Evolutionary conservation across 202 grass and related monocot species (phyloP).

Genomic region (Sporobolus alterniflorus): DNA sequence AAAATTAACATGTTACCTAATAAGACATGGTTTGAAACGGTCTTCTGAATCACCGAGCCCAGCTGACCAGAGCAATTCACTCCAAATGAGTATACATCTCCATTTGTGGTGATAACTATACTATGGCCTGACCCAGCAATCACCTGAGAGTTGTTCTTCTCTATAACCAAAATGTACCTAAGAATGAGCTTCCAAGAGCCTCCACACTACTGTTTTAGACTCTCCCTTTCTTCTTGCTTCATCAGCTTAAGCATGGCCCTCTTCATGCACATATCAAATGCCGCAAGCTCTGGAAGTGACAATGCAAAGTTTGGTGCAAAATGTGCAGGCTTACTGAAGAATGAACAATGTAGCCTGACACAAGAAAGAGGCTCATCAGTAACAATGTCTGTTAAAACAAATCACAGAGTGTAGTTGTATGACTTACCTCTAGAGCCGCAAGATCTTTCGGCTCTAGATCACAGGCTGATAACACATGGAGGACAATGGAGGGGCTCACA

Average conservation of each 20-base stretch:
- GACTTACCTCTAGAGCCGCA: slow-evolving; percentile 72
- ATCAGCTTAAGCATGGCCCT: slow-evolving; percentile 43
- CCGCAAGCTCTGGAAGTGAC: slow-evolving; percentile 68
- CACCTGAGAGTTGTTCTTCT: slow-evolving; percentile 61
- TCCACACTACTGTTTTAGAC: slow-evolving; percentile 60
- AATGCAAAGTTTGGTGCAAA: slow-evolving; percentile 50
- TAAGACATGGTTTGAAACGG: slow-evolving; percentile 62
- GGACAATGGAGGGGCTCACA: slow-evolving; percentile 62
- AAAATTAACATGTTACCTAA: slow-evolving; percentile 63
- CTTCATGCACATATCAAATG: slow-evolving; percentile 75
- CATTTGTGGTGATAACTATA: slow-evolving; percentile 61
- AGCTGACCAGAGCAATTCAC: slow-evolving; percentile 74
- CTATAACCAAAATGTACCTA: slow-evolving; percentile 66
- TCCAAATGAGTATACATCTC: slow-evolving; percentile 73
- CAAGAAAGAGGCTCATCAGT: slow-evolving; percentile 34
- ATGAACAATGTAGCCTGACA: slow-evolving; percentile 68
- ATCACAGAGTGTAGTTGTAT: slow-evolving; percentile 13
- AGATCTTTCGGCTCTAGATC: slow-evolving; percentile 66
- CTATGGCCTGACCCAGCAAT: slow-evolving; percentile 63
- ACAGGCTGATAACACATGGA: slow-evolving; percentile 61
- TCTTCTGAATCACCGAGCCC: slow-evolving; percentile 58
- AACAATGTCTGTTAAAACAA: slow-evolving; percentile 9
- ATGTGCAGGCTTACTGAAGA: slow-evolving; percentile 47
- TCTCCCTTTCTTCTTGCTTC: slow-evolving; percentile 54
- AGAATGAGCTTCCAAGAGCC: slow-evolving; percentile 83